phyloP scores from a whole-genome alignment of 306 rosid genomes.

The Medicago arabica region DNA sequence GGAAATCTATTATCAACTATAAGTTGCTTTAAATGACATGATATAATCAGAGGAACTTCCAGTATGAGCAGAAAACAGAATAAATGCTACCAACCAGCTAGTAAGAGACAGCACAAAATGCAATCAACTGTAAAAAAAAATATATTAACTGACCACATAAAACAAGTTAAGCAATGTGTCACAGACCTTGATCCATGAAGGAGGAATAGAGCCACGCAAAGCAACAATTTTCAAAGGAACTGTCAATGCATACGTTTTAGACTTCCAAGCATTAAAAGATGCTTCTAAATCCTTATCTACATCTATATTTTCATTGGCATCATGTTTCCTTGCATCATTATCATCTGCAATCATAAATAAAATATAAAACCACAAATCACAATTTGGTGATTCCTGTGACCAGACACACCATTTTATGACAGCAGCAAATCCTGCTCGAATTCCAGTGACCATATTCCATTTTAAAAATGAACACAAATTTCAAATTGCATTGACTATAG shows the following conservation, averaged over 20 bases:
- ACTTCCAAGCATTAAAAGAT: conserved; percentile 77
- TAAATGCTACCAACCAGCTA: neutral
- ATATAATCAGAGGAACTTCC: conserved; percentile 16
- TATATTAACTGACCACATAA: no score
- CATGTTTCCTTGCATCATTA: conserved; percentile 44
- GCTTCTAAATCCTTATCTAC: conserved; percentile 62
- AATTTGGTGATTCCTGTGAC: neutral
- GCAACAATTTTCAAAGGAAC: conserved; percentile 82
- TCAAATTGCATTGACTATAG: neutral
- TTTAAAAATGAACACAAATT: neutral
- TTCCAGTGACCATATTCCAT: no score
- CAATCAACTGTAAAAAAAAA: neutral
- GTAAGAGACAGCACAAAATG: neutral
- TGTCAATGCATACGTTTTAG: conserved; percentile 83
- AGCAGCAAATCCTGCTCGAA: neutral
- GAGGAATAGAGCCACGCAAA: conserved; percentile 90
- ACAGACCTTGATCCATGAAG: conserved; percentile 90
- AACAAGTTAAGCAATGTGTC: conserved; percentile 5
- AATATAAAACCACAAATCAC: conserved; percentile 6
- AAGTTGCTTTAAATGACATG: conserved; percentile 29
- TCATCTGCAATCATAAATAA: conserved; percentile 48
- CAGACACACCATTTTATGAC: neutral
- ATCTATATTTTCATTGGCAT: conserved; percentile 24
- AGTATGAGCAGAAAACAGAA: conserved; percentile 14
- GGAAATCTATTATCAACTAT: conserved; percentile 7